These are phyloP conservation scores for Ophiostoma quercus DNA, from an alignment of 2,329 filamentous ascomycete species.

Conservation along the genomic window DNA sequence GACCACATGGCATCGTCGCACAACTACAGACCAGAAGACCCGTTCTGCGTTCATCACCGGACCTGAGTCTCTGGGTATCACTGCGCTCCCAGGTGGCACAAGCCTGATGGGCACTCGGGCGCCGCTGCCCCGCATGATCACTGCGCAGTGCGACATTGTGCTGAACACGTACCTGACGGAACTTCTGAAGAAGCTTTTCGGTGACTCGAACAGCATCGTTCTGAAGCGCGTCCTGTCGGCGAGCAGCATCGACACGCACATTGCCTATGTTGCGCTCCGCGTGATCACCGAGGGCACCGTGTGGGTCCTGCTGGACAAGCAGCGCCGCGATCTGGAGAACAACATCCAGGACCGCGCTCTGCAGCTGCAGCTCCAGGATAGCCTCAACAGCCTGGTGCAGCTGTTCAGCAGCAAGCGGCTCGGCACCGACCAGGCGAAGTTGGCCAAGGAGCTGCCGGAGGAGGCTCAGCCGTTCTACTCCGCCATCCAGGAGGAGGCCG, in stretches of 20 bases:
- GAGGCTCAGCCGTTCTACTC: constrained; percentile 13
- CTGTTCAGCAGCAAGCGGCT: constrained; percentile 16
- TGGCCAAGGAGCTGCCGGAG: neutral
- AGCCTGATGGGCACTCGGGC: constrained; percentile 10
- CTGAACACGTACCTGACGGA: constrained; percentile 19
- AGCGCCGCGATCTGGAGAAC: constrained; percentile 27
- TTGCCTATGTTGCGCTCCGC: constrained; percentile 26
- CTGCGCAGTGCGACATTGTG: constrained; percentile 26
- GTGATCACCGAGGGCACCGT: constrained; percentile 25
- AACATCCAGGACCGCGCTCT: constrained; percentile 22
- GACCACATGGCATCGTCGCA: neutral
- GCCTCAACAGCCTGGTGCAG: constrained; percentile 20
- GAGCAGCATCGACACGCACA: constrained; percentile 19
- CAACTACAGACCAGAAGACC: constrained; percentile 25
- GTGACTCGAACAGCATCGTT: constrained; percentile 9
- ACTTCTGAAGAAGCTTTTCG: constrained; percentile 23
- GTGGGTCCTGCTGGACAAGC: constrained; percentile 26
- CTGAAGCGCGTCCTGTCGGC: constrained; percentile 19
- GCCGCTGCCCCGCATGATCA: constrained; percentile 27
- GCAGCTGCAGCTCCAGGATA: constrained; percentile 21
- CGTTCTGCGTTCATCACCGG: constrained; percentile 19
- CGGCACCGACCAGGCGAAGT: constrained; percentile 8
- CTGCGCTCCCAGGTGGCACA: constrained; percentile 16
- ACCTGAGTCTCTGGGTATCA: constrained; percentile 16
- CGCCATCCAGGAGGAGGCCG: neutral